Base-by-base conservation (phyloP, 306 rosid species). In the Nissolia schottii region DNA sequence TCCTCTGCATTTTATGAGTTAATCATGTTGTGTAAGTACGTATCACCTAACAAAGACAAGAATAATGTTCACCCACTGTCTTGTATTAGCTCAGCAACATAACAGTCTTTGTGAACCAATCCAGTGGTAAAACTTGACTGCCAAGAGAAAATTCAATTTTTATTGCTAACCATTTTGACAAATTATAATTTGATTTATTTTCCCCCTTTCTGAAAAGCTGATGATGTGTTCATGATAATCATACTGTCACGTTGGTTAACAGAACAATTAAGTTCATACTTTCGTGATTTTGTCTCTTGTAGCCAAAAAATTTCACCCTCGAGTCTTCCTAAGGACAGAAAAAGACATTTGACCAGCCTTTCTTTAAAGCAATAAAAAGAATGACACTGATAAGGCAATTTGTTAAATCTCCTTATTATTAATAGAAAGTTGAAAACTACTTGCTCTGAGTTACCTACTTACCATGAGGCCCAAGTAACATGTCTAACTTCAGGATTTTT, bases 331-430 rank as follows among this genome's bases (percentile, higher is more conserved):
- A 23, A 38, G 73, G 56, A 9, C 12, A 51, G 37, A 75, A 14
- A 43, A 75, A 16, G 80, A 66, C 80, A 31, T 56, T 66, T 41
- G 67, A 75, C 59, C 74, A 31, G 35, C 80, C 74, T 75, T 75
- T 65, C 80, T 65, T 75, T 41, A 57, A 75, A 75, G 67, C 80
- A 29, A 75, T 64, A 55, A 55, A 19, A 75, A 43, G 67, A 65
- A 75, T 55, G 74, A 66, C 6, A 22, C 59, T 54, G 73, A 64
- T 54, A 37, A 65, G 19, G 67, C 29, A 23, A 37, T 65, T 75
- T 54, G 67, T 50, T 61, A 75, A 41, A 69, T 54, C 14, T 41
- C 18, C n/a, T 50, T 18, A 23, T 38, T 35, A 5, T 3, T 43
- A 35, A 49, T 50, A n/a, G 6, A 12, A 43, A 14, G 50, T 43